Evolutionary conservation across 495 filamentous ascomycete species (phyloP).

Genomic region (Hypoxylon lienhwacheense): DNA sequence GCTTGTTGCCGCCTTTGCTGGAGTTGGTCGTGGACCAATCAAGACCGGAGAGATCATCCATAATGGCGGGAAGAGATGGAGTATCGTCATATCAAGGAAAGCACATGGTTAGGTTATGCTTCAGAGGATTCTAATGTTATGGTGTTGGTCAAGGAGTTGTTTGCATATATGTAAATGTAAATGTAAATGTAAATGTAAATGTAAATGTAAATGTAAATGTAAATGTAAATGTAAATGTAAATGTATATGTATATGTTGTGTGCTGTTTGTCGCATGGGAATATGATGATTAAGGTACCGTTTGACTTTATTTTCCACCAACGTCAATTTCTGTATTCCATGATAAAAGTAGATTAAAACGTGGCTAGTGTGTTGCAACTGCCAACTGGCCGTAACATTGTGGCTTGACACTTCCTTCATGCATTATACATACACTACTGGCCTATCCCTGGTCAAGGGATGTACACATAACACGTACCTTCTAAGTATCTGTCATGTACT

Average conservation of each 20-base stretch:
- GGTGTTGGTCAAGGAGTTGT: conserved; percentile 18
- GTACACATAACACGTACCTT: too few species aligned
- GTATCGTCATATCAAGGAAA: conserved; percentile 33
- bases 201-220: too few species aligned
- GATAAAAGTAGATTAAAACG: conserved; percentile 4
- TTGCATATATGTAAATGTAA: too few species aligned
- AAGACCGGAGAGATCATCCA: conserved; percentile 59
- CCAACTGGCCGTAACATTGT: not conserved
- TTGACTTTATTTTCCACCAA: too few species aligned
- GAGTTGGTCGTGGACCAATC: conserved; percentile 53
- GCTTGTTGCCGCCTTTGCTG: conserved; percentile 47
- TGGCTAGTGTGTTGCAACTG: not conserved
- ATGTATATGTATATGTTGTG: too few species aligned
- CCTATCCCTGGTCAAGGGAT: too few species aligned
- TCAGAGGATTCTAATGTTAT: not conserved
- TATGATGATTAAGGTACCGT: too few species aligned
- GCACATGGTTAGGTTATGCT: conserved; percentile 22
- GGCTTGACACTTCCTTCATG: conserved; percentile 1
- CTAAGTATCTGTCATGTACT: not conserved
- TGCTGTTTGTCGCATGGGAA: conserved; percentile 25
- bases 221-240: too few species aligned
- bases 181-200: too few species aligned
- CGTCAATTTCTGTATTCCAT: not conserved
- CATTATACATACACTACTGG: conserved; percentile 2
- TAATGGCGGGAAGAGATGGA: conserved; percentile 32